Conservation (phyloP, 176 grass and related monocot genomes). For the Aegilops umbellulata region DNA sequence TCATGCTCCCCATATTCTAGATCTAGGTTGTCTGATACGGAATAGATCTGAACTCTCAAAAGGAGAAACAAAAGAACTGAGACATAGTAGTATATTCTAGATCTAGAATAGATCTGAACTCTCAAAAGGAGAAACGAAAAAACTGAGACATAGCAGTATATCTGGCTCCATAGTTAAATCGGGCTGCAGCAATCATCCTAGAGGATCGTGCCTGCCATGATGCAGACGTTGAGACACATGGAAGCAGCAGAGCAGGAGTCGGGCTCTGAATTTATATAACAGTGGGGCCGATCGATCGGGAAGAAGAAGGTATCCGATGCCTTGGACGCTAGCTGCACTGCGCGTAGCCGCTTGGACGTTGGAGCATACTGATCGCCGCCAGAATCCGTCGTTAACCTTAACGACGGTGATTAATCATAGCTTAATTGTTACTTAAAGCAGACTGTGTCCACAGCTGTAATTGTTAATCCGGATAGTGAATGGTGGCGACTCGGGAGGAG, state of each 20-base stretch:
- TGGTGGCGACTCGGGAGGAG: neutral
- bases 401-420: neutral
- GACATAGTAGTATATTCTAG: too few relatives aligned
- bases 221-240: neutral
- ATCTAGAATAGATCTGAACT: neutral
- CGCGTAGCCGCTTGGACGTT: neutral
- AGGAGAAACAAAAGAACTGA: too few relatives aligned
- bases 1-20: constrained; percentile 25
- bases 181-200: neutral
- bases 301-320: constrained; percentile 26
- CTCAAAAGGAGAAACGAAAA: neutral
- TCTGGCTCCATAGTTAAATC: neutral
- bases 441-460: neutral
- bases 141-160: neutral
- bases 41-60: neutral
- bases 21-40: neutral
- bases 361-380: neutral
- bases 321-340: neutral
- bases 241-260: constrained; percentile 21
- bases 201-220: neutral
- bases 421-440: neutral
- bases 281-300: neutral
- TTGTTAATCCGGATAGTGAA: neutral
- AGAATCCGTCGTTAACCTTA: neutral
- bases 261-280: neutral